Conservation (phyloP, 2,329 filamentous ascomycete species). For the Anthostomella pinea region DNA sequence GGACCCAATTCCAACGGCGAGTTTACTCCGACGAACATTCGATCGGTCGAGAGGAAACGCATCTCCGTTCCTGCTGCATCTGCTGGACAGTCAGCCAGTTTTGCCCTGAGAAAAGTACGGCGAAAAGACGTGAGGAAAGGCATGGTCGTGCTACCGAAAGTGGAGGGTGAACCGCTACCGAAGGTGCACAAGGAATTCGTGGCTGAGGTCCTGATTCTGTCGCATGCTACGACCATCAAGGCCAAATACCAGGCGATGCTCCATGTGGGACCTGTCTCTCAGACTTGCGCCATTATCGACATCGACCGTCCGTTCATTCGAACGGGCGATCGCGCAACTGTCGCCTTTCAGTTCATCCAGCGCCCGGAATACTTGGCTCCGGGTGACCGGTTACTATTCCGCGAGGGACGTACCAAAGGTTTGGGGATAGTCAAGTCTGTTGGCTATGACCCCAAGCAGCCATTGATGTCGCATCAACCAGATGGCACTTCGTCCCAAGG, state of each 20-base stretch:
- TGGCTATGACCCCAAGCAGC: slow-evolving; percentile 72
- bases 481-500: slow-evolving; percentile 10
- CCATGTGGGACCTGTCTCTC: slow-evolving; percentile 89
- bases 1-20: slow-evolving; percentile 89
- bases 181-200: slow-evolving; percentile 76
- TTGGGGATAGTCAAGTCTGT: slow-evolving; percentile 90
- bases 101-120: slow-evolving; percentile 83
- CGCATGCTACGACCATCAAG: slow-evolving; percentile 95
- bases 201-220: slow-evolving; percentile 88
- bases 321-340: slow-evolving; percentile 88
- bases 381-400: slow-evolving; percentile 86
- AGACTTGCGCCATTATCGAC: slow-evolving; percentile 96
- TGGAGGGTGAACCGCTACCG: slow-evolving; percentile 65
- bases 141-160: slow-evolving; percentile 90
- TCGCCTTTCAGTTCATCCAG: slow-evolving; percentile 94
- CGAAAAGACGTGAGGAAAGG: slow-evolving; percentile 94
- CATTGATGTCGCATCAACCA: slow-evolving; percentile 31
- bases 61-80: slow-evolving; percentile 84
- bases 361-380: slow-evolving; percentile 87
- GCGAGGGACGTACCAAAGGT: slow-evolving; percentile 92
- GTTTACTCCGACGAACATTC: slow-evolving; percentile 81
- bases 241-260: slow-evolving; percentile 97
- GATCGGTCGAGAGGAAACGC: slow-evolving; percentile 92
- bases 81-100: slow-evolving; percentile 88
- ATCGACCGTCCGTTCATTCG: slow-evolving; percentile 95